Evolutionary conservation across 108 stramenopile species (phyloP), one percentile per base, ranked within the genome.

Genomic region (Fistulifera pelliculosa): DNA sequence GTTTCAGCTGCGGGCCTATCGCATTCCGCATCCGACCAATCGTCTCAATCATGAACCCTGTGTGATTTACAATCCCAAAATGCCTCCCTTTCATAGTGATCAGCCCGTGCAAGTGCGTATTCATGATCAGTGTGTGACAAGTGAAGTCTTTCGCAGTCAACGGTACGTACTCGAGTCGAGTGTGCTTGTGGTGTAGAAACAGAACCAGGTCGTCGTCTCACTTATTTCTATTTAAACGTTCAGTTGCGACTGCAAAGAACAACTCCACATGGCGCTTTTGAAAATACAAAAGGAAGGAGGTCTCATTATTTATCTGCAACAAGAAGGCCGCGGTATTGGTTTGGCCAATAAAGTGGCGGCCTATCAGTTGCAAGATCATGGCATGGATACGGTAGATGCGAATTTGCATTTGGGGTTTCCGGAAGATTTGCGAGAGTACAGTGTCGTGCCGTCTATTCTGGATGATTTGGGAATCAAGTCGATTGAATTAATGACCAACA

Each of bases 261-360:
- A 99, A 71, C 83, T 99, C n/a, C 77, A 91, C 63, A 75, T 91
- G 70, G 83, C 93, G 0, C 62, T 97, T 40, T 70, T 87, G 45
- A 83, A 82, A 60, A 87, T 98, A 15, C 57, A 77, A 7, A 69
- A 89, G 56, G 58, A 93, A 47, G 88, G 87, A 10, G 94, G 94
- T 14, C 84, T 83, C 21, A 63, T 96, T 23, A 77, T 96, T 62
- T 98, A 96, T 58, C 66, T 98, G 45, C 87, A 86, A 61, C 97
- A 99, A 68, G 99, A 99, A 69, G 99, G 99, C 26, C 75, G 99
- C 14, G 99, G 99, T 23, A 99, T 99, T 62, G 99, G 99, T 18
- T 69, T 99, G 19, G 95, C 94, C 35, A 96, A 96, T 77, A 99
- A 99, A 69, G 77, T 98, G 38, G 94, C 94, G 14, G 99, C 99